A percentile compares a stretch with the other conserved stretches of the same genome.
These are phyloP conservation scores for Malus sylvestris DNA, from an alignment of 306 rosid genomes.

Conservation along the genomic window DNA sequence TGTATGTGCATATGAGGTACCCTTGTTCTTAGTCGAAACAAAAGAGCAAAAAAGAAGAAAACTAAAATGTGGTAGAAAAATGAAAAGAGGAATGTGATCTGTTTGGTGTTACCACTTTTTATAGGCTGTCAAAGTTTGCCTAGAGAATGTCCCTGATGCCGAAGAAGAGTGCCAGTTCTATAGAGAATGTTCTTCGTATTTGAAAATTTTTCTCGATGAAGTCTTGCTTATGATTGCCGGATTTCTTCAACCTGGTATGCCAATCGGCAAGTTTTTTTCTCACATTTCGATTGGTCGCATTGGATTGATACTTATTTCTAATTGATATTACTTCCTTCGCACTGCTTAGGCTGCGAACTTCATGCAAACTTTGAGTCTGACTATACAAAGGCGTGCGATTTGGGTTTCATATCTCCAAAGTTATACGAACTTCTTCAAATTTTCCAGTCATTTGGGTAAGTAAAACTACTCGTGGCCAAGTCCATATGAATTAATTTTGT, in stretches of 20 bases:
- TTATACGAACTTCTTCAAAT: slow-evolving; percentile 64
- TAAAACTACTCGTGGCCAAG: slow-evolving; percentile 12
- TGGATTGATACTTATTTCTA: not conserved
- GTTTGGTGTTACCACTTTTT: not conserved
- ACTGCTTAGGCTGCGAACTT: slow-evolving; percentile 38
- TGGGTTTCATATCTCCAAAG: slow-evolving; percentile 69
- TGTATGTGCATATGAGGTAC: slow-evolving; percentile 80
- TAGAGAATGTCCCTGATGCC: slow-evolving; percentile 31
- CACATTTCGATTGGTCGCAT: not conserved
- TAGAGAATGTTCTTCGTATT: slow-evolving; percentile 32
- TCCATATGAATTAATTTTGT: not conserved
- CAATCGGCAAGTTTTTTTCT: slow-evolving; percentile 5
- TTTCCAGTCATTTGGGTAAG: slow-evolving; percentile 69
- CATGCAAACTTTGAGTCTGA: slow-evolving; percentile 37
- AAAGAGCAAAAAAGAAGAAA: not conserved
- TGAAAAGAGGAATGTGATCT: not conserved
- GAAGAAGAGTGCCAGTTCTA: slow-evolving; percentile 38
- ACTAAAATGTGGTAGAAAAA: not conserved
- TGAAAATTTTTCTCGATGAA: slow-evolving; percentile 45
- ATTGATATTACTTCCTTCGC: slow-evolving; percentile 1
- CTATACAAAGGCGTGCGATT: slow-evolving; percentile 38
- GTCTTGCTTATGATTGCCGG: slow-evolving; percentile 35
- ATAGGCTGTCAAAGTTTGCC: slow-evolving; percentile 65
- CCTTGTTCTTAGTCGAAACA: not conserved
- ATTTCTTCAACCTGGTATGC: slow-evolving; percentile 42